These are phyloP conservation scores for Hortiboletus rubellus DNA, from an alignment of 1,284 basidiomycete genomes.

Conservation along the genomic window DNA sequence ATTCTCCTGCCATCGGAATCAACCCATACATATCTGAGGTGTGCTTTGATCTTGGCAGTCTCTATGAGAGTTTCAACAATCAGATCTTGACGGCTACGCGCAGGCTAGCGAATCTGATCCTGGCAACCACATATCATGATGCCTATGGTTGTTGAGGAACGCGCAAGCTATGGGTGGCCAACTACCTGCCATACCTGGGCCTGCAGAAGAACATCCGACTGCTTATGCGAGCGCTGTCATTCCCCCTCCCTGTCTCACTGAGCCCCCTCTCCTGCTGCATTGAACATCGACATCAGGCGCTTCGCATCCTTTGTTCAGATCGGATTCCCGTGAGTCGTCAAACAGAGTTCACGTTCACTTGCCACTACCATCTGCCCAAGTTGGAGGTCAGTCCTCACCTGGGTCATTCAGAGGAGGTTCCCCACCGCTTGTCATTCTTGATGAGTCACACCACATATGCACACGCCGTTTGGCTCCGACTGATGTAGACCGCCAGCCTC, in stretches of 20 bases:
- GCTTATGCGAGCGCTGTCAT: constrained; percentile 81
- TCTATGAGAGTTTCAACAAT: constrained; percentile 99
- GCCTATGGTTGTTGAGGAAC: constrained; percentile 75
- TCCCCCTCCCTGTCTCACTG: constrained; percentile 49
- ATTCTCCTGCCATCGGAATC: constrained; percentile 96
- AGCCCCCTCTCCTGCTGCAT: constrained; percentile 15
- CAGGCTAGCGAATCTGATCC: constrained; percentile 90
- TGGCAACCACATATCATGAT: constrained; percentile 74
- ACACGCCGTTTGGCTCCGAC: constrained; percentile 77
- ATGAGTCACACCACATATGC: constrained; percentile 61
- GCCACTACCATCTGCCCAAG: constrained; percentile 56
- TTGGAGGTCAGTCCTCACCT: constrained; percentile 51
- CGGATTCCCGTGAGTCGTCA: constrained; percentile 43
- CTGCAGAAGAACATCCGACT: constrained; percentile 93
- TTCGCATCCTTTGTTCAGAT: too few species aligned
- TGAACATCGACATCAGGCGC: too few species aligned
- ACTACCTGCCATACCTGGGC: constrained; percentile 81
- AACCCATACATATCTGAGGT: constrained; percentile 99
- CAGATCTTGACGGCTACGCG: constrained; percentile 98
- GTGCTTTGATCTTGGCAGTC: constrained; percentile 96
- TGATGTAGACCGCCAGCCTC: constrained; percentile 71
- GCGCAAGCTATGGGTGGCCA: constrained; percentile 80
- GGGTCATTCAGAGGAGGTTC: constrained; percentile 76
- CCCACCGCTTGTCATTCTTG: constrained; percentile 73
- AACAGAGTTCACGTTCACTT: constrained; percentile 55